These are phyloP conservation scores for Tolypocladium inflatum DNA, from an alignment of 2,329 filamentous ascomycete species.

Conservation along the genomic window DNA sequence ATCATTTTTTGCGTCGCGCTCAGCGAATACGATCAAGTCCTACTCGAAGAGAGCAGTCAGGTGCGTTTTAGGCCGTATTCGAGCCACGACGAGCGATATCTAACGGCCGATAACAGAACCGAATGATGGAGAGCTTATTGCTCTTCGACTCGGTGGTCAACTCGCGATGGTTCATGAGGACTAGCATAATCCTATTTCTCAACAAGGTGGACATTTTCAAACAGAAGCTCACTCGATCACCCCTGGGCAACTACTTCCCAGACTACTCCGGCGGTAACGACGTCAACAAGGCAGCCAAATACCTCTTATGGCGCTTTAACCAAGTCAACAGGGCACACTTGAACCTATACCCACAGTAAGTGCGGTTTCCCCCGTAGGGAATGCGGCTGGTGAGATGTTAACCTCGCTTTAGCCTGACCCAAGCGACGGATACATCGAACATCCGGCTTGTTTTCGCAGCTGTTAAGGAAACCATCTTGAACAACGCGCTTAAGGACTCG, in stretches of 20 bases:
- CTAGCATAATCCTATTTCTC: conserved; percentile 95
- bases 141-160: conserved; percentile 98
- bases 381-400: neutral
- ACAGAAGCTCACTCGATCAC: conserved; percentile 82
- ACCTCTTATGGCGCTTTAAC: conserved; percentile 95
- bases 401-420: conserved; percentile 61
- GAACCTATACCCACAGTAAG: conserved; percentile 95
- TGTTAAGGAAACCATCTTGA: conserved; percentile 96
- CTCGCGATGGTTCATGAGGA: conserved; percentile 98
- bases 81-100: neutral
- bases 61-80: conserved; percentile 36
- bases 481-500: conserved; percentile 96
- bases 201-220: conserved; percentile 99
- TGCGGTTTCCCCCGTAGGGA: neutral
- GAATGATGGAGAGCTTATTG: conserved; percentile 97
- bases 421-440: conserved; percentile 98
- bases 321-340: conserved; percentile 95
- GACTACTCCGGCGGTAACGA: conserved; percentile 97
- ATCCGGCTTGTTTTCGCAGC: conserved; percentile 96
- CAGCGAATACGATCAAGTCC: conserved; percentile 96
- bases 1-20: conserved; percentile 98
- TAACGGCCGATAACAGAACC: conserved; percentile 55
- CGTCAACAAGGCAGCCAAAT: conserved; percentile 96
- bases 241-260: conserved; percentile 89
- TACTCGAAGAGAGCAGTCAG: conserved; percentile 95